These are phyloP conservation scores for Entomortierella parvispora DNA, from an alignment of 192 early-diverging fungal genomes.

Conservation along the genomic window DNA sequence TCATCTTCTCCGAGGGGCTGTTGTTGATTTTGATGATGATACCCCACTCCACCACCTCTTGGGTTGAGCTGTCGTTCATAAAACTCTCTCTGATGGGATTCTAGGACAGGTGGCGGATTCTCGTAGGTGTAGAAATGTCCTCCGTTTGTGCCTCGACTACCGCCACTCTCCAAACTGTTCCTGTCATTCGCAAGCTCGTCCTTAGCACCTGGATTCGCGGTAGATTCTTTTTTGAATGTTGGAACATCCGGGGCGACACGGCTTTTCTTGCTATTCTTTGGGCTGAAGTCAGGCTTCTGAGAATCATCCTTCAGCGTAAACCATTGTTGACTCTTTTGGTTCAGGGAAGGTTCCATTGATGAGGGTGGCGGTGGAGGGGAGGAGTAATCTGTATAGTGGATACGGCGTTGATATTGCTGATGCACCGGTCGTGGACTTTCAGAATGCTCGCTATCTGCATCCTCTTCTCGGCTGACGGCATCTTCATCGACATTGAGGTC, in stretches of 20 bases:
- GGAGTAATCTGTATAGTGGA: neutral
- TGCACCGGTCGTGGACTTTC: neutral
- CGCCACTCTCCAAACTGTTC: neutral
- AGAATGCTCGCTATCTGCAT: neutral
- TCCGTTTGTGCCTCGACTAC: neutral
- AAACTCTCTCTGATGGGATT: neutral
- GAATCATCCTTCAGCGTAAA: no score
- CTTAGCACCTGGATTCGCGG: neutral
- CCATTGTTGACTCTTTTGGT: no score
- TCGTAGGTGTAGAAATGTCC: slow-evolving; percentile 8
- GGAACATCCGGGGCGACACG: neutral
- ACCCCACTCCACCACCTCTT: neutral
- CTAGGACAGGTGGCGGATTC: neutral
- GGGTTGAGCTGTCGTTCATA: neutral
- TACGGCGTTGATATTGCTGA: neutral
- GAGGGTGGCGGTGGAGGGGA: neutral
- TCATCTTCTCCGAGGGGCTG: neutral
- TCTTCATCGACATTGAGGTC: neutral
- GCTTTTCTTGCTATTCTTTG: neutral
- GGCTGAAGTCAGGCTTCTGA: neutral
- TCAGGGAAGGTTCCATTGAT: no score
- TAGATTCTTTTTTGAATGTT: neutral
- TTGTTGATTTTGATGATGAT: neutral
- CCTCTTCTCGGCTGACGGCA: neutral
- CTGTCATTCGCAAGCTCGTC: neutral